Conservation (phyloP, 495 filamentous ascomycete species). For the Aspergillus nidulans region DNA sequence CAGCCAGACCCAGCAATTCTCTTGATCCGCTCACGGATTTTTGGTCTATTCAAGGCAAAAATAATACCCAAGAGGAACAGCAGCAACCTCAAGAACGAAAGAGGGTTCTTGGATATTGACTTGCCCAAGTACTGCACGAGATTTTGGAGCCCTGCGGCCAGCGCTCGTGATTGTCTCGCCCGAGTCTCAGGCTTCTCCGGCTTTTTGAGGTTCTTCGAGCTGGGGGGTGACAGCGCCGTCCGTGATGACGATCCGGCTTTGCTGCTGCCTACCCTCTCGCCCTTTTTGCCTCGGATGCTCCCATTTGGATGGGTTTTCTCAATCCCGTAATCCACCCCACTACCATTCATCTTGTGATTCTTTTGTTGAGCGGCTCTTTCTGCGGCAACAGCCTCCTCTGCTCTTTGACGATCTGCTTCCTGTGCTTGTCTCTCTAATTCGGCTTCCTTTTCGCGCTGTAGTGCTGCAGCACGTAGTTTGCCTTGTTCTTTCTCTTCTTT, state of each 20-base stretch:
- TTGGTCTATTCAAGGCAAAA: slow-evolving; percentile 67
- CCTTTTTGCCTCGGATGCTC: slow-evolving; percentile 30
- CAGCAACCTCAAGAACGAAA: slow-evolving; percentile 67
- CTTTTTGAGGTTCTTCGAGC: slow-evolving; percentile 38
- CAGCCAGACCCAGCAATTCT: slow-evolving; percentile 64
- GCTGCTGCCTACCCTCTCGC: slow-evolving; percentile 27
- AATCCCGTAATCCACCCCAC: slow-evolving; percentile 53
- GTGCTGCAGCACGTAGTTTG: slow-evolving; percentile 60
- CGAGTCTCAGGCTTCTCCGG: slow-evolving; percentile 34
- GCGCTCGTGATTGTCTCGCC: slow-evolving; percentile 26
- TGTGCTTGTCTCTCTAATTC: slow-evolving; percentile 49
- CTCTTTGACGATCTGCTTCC: slow-evolving; percentile 55
- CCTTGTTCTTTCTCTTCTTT: slow-evolving; percentile 68
- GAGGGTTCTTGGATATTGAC: slow-evolving; percentile 65
- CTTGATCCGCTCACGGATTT: slow-evolving; percentile 69
- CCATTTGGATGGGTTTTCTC: slow-evolving; percentile 40
- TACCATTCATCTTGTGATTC: slow-evolving; percentile 45
- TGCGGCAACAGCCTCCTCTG: slow-evolving; percentile 53
- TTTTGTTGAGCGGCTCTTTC: slow-evolving; percentile 41
- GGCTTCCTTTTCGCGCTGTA: slow-evolving; percentile 59
- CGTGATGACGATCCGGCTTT: slow-evolving; percentile 26
- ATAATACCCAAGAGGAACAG: slow-evolving; percentile 80
- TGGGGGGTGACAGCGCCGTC: slow-evolving; percentile 29
- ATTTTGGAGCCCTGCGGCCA: slow-evolving; percentile 51
- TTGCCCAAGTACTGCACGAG: slow-evolving; percentile 58